Base-by-base conservation (phyloP, 1,139 yeast genomes). In the Candida tunisiensis region DNA sequence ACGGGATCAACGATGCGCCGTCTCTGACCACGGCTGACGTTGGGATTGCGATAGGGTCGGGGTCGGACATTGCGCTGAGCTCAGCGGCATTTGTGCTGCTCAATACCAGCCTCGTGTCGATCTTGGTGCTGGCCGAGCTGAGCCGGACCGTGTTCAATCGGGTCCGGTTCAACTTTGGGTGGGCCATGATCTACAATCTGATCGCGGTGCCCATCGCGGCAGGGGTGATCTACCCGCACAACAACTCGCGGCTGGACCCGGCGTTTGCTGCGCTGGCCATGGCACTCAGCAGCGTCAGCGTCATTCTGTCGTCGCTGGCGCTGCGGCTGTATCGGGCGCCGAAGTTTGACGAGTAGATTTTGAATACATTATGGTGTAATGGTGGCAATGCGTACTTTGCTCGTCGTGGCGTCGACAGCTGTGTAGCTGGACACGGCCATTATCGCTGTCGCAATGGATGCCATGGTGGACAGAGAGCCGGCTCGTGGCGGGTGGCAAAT, bases 1-100 rank as follows among this genome's bases (percentile, higher is more conserved):
- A 88, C 49, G 98, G 98, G 30, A 74, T 80, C 32, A 80, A 80
- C 45, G 98, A 88, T 49, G 94, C 96, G 0, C 94, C 96, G 1
- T 93, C 95, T 0, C 59, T 88, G 34, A 79, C 82, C 1, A 66
- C 72, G 33, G 78, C 94, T 1, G 93, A 85, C 46, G 61, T 85
- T 15, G 96, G 96, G 14, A 73, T 88, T 47, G 93, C 96, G 2
- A 74, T 85, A 32, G 80, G 93, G 13, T 65, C 85, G 0, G 95
- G 96, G 2, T 79, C 95, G 0, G 96, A 85, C 41, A 74, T 88
- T 42, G 95, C 96, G 3, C 69, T 83, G 37, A 91, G 85, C 31
- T 77, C 92, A 18, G 94, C 96, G 3, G 92, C 82, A 48, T 69
- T 85, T 29, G 93, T 88, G 15, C 58, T 88, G 16, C 56, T 82